Conservation (phyloP, 352 stramenopile genomes). For the Phytopythium boreale region DNA sequence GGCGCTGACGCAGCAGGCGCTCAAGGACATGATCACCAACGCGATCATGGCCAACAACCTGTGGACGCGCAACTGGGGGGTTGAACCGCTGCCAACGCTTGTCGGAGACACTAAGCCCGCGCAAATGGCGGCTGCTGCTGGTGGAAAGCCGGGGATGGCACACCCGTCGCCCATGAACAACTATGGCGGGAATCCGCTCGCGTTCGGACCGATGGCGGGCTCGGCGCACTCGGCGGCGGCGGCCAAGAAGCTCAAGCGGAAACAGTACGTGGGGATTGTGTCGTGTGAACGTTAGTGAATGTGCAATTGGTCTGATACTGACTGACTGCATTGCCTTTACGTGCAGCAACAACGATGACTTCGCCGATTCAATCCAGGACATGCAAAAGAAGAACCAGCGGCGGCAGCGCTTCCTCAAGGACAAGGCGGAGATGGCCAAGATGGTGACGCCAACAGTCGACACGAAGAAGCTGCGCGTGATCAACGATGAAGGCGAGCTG, state of each 20-base stretch:
- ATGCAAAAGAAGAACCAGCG: constrained; percentile 72
- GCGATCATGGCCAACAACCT: constrained; percentile 82
- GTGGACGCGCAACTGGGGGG: constrained; percentile 84
- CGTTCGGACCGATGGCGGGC: constrained; percentile 12
- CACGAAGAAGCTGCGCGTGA: constrained; percentile 64
- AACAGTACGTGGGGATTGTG: constrained; percentile 34
- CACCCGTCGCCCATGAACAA: constrained; percentile 7
- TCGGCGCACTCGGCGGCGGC: constrained; percentile 1
- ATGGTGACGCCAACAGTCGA: constrained; percentile 67
- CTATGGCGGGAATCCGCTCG: constrained; percentile 7
- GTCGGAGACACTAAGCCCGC: constrained; percentile 38
- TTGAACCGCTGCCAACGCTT: constrained; percentile 68
- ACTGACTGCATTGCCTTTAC: background rate
- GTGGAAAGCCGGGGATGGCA: background rate
- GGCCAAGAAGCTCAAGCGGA: constrained; percentile 69
- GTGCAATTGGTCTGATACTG: background rate
- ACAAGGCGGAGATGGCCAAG: constrained; percentile 59
- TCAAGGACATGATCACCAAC: constrained; percentile 84
- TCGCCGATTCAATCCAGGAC: constrained; percentile 36
- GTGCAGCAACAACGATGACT: constrained; percentile 13
- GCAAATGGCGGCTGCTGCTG: constrained; percentile 14
- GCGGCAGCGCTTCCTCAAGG: constrained; percentile 71
- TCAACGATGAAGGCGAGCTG: constrained; percentile 76
- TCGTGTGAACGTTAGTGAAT: background rate
- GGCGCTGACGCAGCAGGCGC: constrained; percentile 63